Evolutionary conservation across 768 basidiomycete genomes (phyloP), one percentile per base, ranked within the genome.

Genomic region (Mycena chlorophos): DNA sequence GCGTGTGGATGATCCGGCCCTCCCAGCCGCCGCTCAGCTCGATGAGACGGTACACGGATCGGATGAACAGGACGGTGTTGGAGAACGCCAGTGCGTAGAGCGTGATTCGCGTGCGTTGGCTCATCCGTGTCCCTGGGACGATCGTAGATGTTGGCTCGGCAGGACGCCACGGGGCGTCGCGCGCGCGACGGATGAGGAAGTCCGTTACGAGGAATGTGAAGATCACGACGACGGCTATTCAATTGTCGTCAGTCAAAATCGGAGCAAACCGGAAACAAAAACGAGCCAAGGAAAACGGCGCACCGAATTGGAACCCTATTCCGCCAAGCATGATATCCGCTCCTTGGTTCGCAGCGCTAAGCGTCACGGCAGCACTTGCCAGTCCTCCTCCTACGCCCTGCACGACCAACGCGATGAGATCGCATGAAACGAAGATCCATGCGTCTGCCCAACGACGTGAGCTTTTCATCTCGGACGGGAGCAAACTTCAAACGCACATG

Each of bases 301-400:
- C n/a, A n/a, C n/a, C 81, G 20, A 85, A 68, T 62, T 88, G 86
- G 61, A 87, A 78, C 14, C 71, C 71, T 54, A 89, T 87, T 46
- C 86, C 87, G 1, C 70, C 82, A 13, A 86, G 73, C 84, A 87
- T 86, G 16, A 57, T 43, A 5, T 52, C n/a, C 12, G 51, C 45
- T 1, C 56, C 51, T 26, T 47, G 17, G 16, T 56, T 51, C 10
- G 55, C 55, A 28, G 25, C 50, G 55, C 17, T 34, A 8, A 17
- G n/a, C 19, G 4, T 51, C 25, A n/a, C n/a, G 1, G 55, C 55
- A 42, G 39, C 46, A 2, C 49, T 51, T 1, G 55, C 55, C 31
- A 56, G 51, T 5, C 55, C 55, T 5, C 55, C 55, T 3, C 55
- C 55, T 3, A 56, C 43, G 17, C 42, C 55, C n/a, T 56, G 55